These are phyloP conservation scores for Populus deltoides DNA, from an alignment of 345 rosid genomes.

Conservation along the genomic window DNA sequence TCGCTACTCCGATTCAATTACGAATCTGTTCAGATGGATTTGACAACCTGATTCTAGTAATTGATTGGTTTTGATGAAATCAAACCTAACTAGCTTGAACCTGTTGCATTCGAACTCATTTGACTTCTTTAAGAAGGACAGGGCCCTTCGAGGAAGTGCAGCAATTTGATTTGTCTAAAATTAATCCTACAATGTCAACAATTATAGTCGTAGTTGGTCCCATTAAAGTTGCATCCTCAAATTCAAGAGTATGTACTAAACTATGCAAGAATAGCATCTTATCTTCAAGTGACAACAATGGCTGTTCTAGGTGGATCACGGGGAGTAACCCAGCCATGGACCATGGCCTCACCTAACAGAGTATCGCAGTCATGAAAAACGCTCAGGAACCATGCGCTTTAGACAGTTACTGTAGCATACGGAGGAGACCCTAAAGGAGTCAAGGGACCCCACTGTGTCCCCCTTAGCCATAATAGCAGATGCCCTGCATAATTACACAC, in stretches of 20 bases:
- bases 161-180: too few species aligned
- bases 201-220: background rate
- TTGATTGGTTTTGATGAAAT: too few species aligned
- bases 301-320: background rate
- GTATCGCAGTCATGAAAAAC: background rate
- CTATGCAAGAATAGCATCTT: background rate
- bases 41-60: background rate
- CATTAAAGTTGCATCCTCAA: background rate
- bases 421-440: slow-evolving; percentile 11
- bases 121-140: background rate
- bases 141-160: background rate
- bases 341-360: background rate
- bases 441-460: slow-evolving; percentile 22
- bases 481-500: slow-evolving; percentile 19
- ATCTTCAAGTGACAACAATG: background rate
- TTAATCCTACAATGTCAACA: background rate
- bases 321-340: background rate
- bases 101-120: background rate
- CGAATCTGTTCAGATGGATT: too few species aligned
- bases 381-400: background rate
- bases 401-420: slow-evolving; percentile 4
- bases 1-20: too few species aligned
- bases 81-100: background rate
- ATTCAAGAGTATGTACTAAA: background rate
- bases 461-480: background rate